Base-by-base conservation (phyloP, 1,284 basidiomycete species). In the Pisolithus thermaeus region DNA sequence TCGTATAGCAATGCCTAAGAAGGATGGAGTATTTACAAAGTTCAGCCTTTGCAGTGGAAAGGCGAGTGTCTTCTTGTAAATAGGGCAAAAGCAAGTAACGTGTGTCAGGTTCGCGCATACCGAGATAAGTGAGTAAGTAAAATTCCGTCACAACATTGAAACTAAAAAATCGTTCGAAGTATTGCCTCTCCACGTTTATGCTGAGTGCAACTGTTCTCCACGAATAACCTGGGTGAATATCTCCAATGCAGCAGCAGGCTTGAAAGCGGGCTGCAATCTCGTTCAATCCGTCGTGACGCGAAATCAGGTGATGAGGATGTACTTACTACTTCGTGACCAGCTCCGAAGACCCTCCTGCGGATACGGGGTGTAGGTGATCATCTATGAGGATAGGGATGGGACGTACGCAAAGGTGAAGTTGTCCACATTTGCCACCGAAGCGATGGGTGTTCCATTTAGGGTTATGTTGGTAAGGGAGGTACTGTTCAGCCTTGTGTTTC, bases 351-450 rank as follows among this genome's bases (percentile, higher is more conserved):
- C 8, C 79, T 70, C 50, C 80, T 81, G 43, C 44, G 42, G 3
- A 8, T 49, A 43, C n/a, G 9, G 14, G 11, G 14, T 4, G 5
- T 11, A 36, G 37, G 41, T 2, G 9, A 25, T 20, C 32, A 35
- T 35, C 12, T 35, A 20, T 30, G 44, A 11, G 23, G 8, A 25
- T 3, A 9, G 14, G 16, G n/a, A 18, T 39, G 8, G 28, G 23
- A 73, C 77, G 56, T 55, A 81, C 78, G 79, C 81, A 60, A 83
- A 84, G 0, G 77, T 72, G 57, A 84, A 83, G 55, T 80, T 81
- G 52, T 77, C 78, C n/a, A 84, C 75, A 45, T 83, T 83, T 61
- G 80, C 75, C 18, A 83, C 71, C 0, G 80, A 76, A 0, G 79
- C 82, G 4, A 84, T 73, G 0, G 79, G 54, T 2, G 59, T 66